A percentile compares a stretch with the other conserved stretches of the same genome.
Conservation (phyloP, 176 grass and related monocot species). For the Bolboschoenus planiculmis region DNA sequence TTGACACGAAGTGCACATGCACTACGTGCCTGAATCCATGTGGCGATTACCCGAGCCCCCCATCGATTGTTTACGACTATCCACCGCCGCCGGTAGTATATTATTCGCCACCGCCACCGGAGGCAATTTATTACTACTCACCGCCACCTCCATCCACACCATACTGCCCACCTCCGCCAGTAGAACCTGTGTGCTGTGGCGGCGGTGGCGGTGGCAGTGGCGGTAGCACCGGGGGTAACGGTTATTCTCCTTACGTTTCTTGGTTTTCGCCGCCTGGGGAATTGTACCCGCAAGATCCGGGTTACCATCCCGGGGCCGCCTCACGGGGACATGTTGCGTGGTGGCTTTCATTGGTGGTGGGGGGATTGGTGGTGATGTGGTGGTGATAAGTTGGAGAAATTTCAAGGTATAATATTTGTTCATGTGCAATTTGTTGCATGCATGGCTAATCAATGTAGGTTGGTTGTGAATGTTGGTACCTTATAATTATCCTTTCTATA, state of each 20-base stretch:
- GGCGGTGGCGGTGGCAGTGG: neutral
- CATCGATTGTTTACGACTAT: neutral
- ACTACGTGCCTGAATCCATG: slow-evolving; percentile 39
- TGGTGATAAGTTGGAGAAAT: slow-evolving; percentile 13
- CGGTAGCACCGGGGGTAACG: neutral
- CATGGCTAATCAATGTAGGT: slow-evolving; percentile 11
- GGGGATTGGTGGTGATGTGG: slow-evolving; percentile 34
- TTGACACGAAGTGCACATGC: slow-evolving; percentile 35
- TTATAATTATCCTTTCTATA: slow-evolving; percentile 30
- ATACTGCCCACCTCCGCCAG: slow-evolving; percentile 43
- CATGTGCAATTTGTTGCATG: neutral
- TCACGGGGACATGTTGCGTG: neutral
- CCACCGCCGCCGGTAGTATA: slow-evolving; percentile 17
- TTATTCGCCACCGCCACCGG: slow-evolving; percentile 29
- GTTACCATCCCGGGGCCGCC: slow-evolving; percentile 40
- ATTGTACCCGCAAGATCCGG: slow-evolving; percentile 59
- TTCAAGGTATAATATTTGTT: slow-evolving; percentile 2
- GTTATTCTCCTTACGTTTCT: slow-evolving; percentile 40
- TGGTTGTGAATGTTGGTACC: slow-evolving; percentile 17
- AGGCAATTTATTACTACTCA: neutral
- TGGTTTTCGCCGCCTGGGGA: slow-evolving; percentile 42
- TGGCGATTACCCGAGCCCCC: slow-evolving; percentile 51
- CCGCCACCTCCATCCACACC: slow-evolving; percentile 32
- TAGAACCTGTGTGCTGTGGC: neutral
- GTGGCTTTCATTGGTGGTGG: neutral